Percentiles rank a stretch among this genome's conserved stretches.
phyloP scores from a whole-genome alignment of 2,329 filamentous ascomycete genomes.

The Chaetomium sp. region DNA sequence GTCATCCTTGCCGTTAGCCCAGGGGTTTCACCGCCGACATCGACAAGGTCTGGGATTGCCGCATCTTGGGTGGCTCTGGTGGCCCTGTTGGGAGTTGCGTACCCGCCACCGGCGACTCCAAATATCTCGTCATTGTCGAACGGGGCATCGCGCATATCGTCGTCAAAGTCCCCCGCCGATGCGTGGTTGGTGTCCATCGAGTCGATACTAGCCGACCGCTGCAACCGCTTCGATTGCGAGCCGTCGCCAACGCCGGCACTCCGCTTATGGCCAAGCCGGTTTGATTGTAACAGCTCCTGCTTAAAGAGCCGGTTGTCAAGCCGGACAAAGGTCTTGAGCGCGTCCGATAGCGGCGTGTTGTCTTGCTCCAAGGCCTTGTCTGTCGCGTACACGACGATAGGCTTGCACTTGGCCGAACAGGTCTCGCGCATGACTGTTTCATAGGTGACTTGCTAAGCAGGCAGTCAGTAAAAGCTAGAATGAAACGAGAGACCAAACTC shows the following conservation, averaged over 20 bases:
- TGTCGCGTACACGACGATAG: slow-evolving; percentile 40
- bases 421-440: slow-evolving; percentile 31
- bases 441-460: slow-evolving; percentile 22
- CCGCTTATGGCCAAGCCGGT: slow-evolving; percentile 33
- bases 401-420: slow-evolving; percentile 28
- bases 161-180: slow-evolving; percentile 43
- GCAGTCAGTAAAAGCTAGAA: background rate
- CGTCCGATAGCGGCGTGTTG: slow-evolving; percentile 33
- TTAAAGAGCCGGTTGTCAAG: slow-evolving; percentile 43
- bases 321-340: slow-evolving; percentile 40
- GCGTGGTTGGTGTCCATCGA: slow-evolving; percentile 52
- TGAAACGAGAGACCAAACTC: background rate
- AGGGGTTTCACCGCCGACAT: slow-evolving; percentile 5
- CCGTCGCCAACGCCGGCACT: slow-evolving; percentile 21
- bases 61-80: slow-evolving; percentile 7
- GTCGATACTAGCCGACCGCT: slow-evolving; percentile 49
- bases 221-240: slow-evolving; percentile 46
- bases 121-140: slow-evolving; percentile 25
- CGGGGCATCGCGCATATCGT: slow-evolving; percentile 38
- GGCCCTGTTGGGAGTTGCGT: background rate
- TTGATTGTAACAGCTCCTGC: slow-evolving; percentile 37
- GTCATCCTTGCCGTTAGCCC: background rate
- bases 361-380: slow-evolving; percentile 37
- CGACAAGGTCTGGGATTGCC: slow-evolving; percentile 10
- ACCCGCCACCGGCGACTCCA: background rate